Conservation (phyloP, 164 flowering plant species). For the Aristolochia contorta region DNA sequence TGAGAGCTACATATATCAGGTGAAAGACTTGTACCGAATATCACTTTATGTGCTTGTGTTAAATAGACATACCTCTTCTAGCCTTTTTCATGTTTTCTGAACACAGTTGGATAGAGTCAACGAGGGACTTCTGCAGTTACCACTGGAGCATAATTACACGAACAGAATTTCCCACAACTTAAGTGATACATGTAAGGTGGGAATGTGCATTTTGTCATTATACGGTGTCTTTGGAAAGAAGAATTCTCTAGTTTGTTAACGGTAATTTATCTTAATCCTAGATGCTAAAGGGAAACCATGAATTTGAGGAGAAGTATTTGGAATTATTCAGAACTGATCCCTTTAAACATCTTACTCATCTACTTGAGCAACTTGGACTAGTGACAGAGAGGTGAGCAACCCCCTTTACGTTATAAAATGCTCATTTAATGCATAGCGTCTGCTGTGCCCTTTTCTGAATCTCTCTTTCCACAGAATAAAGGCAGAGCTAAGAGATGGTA, state of each 20-base stretch:
- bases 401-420: background rate
- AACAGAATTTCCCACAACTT: slow-evolving; percentile 12
- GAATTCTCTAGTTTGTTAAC: background rate
- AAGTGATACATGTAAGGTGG: slow-evolving; percentile 11
- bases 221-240: background rate
- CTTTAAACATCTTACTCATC: slow-evolving; percentile 39
- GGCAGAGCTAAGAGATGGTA: slow-evolving; percentile 60
- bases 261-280: background rate
- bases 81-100: background rate
- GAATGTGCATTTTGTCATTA: slow-evolving; percentile 1
- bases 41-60: background rate
- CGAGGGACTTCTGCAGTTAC: slow-evolving; percentile 43
- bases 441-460: background rate
- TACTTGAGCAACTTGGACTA: slow-evolving; percentile 49
- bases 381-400: slow-evolving; percentile 48
- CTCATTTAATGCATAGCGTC: background rate
- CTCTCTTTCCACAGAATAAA: slow-evolving; percentile 33
- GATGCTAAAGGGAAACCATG: slow-evolving; percentile 25
- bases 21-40: slow-evolving; percentile 10
- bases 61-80: background rate
- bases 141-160: slow-evolving; percentile 6
- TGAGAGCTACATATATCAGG: slow-evolving; percentile 94
- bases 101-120: slow-evolving; percentile 70
- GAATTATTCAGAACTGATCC: slow-evolving; percentile 37
- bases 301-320: slow-evolving; percentile 6